Evolutionary conservation across 1,284 basidiomycete species (phyloP).

Genomic region (Lignosus rhinocerotis): DNA sequence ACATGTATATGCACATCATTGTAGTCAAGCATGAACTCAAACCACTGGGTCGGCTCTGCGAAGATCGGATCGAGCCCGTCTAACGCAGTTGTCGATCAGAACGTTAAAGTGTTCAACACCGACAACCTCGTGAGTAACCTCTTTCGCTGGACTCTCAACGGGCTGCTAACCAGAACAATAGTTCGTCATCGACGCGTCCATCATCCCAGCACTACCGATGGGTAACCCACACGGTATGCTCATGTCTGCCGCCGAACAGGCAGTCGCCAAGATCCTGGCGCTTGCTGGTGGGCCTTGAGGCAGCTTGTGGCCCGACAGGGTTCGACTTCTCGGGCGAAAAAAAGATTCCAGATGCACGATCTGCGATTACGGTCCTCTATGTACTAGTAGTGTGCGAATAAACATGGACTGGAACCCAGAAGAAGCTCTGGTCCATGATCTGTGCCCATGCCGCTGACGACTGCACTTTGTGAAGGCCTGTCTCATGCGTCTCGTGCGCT

Average conservation of each 20-base stretch:
- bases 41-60: conserved; percentile 61
- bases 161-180: conserved; percentile 5
- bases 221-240: conserved; percentile 56
- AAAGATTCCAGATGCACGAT: conserved; percentile 2
- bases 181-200: conserved; percentile 43
- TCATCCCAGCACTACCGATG: conserved; percentile 47
- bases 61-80: conserved; percentile 43
- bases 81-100: conserved; percentile 53
- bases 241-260: conserved; percentile 60
- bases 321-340: not conserved
- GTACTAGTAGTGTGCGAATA: conserved; percentile 3
- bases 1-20: not conserved
- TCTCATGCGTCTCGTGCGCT: too few species aligned
- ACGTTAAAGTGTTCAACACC: conserved; percentile 57
- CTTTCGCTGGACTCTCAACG: too few species aligned
- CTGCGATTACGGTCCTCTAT: not conserved
- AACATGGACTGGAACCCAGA: not conserved
- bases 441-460: not conserved
- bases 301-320: not conserved
- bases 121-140: conserved; percentile 50
- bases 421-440: not conserved
- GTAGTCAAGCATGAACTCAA: conserved; percentile 45
- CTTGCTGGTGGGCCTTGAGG: conserved; percentile 50
- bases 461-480: too few species aligned
- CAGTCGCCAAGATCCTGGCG: conserved; percentile 51